Evolutionary conservation across 208 protist genomes (phyloP), one percentile per base, ranked within the genome.

Genomic region (Herpetomonas samuelpessoai): DNA sequence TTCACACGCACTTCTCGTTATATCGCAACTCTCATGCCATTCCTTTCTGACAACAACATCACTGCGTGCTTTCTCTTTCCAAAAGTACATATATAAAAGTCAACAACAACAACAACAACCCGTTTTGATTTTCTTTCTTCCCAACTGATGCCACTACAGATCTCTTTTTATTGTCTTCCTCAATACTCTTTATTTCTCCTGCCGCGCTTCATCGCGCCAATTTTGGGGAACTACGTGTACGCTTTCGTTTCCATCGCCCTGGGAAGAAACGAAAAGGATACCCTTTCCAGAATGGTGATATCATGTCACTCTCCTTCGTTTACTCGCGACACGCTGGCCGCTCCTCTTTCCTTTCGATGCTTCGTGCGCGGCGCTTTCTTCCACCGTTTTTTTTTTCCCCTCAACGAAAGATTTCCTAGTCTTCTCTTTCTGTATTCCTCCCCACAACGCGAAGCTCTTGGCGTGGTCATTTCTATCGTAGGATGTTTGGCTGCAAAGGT

Each of bases 51-150:
- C n/a, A n/a, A n/a, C n/a, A n/a, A n/a, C n/a, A n/a, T n/a, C n/a
- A n/a, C n/a, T n/a, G n/a, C n/a, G n/a, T n/a, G n/a, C n/a, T n/a
- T n/a, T n/a, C n/a, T n/a, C n/a, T n/a, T n/a, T n/a, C n/a, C n/a
- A n/a, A n/a, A n/a, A n/a, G n/a, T n/a, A n/a, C n/a, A n/a, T n/a
- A n/a, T n/a, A n/a, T n/a, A n/a, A n/a, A n/a, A n/a, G n/a, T n/a
- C n/a, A n/a, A n/a, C n/a, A n/a, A n/a, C n/a, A n/a, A n/a, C n/a
- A n/a, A n/a, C n/a, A n/a, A n/a, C n/a, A n/a, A n/a, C n/a, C 69
- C 25, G 41, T 60, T 74, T 68, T 48, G 57, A 31, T 65, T 45
- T 57, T 55, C 31, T 0, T 65, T 45, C 30, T 16, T 64, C 25
- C 50, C 2, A 38, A 25, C 19, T 55, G 19, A 0, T 46, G 21